Evolutionary conservation across 2,329 filamentous ascomycete species (phyloP).

Genomic region (Pseudogymnoascus sp.): DNA sequence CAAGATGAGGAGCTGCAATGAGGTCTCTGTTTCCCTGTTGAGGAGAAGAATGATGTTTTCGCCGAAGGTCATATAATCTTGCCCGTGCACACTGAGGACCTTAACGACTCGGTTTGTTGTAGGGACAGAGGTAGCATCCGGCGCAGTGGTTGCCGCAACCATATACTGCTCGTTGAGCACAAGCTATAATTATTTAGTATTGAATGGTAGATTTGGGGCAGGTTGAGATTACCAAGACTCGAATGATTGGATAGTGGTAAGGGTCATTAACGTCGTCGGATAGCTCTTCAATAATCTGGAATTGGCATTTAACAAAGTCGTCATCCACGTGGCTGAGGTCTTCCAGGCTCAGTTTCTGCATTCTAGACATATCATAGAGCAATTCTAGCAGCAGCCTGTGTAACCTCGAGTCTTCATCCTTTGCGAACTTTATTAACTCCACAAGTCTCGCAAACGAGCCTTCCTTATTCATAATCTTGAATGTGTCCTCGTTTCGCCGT

Average conservation of each 20-base stretch:
- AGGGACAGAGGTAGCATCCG: slow-evolving; percentile 31
- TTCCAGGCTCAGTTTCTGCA: slow-evolving; percentile 68
- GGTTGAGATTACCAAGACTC: slow-evolving; percentile 63
- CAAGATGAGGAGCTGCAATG: slow-evolving; percentile 88
- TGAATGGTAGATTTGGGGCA: slow-evolving; percentile 14
- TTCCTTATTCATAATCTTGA: slow-evolving; percentile 80
- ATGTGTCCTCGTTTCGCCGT: slow-evolving; percentile 64
- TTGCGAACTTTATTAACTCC: slow-evolving; percentile 63
- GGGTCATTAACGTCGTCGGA: slow-evolving; percentile 85
- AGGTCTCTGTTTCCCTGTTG: slow-evolving; percentile 91
- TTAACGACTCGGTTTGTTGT: slow-evolving; percentile 94
- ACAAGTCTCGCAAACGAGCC: slow-evolving; percentile 76
- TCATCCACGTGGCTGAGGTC: slow-evolving; percentile 74
- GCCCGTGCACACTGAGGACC: slow-evolving; percentile 71
- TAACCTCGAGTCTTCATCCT: slow-evolving; percentile 58
- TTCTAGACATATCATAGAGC: slow-evolving; percentile 92
- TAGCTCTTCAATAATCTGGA: slow-evolving; percentile 78
- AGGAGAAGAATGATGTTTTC: slow-evolving; percentile 94
- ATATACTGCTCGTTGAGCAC: slow-evolving; percentile 98
- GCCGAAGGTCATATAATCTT: slow-evolving; percentile 84
- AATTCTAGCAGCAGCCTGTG: slow-evolving; percentile 79
- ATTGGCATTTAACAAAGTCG: slow-evolving; percentile 72
- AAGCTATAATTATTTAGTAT: slow-evolving; percentile 45
- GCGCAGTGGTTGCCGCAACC: slow-evolving; percentile 55
- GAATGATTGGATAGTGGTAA: slow-evolving; percentile 91